Conservation (phyloP, 768 basidiomycete genomes). For the Pisolithus microcarpus region DNA sequence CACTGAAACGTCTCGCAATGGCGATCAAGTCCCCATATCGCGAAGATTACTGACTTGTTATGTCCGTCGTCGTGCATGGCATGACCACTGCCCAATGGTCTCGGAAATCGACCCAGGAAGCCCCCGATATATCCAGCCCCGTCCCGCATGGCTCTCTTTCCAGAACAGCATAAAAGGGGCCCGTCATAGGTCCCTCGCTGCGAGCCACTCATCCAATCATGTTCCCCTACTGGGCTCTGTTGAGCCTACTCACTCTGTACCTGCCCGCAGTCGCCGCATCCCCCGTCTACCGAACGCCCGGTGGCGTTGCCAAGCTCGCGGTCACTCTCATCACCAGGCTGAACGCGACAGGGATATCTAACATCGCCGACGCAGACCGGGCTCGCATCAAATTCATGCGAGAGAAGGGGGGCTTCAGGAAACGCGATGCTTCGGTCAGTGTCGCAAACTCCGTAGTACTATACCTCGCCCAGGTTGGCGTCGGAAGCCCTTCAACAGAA, state of each 20-base stretch:
- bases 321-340: constrained; percentile 10
- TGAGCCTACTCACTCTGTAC: constrained; percentile 9
- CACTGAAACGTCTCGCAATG: constrained; percentile 12
- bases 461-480: constrained; percentile 25
- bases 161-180: no score
- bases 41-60: constrained; percentile 13
- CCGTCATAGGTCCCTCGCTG: no score
- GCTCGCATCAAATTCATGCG: constrained; percentile 13
- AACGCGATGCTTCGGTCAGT: constrained; percentile 4
- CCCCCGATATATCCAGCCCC: no score
- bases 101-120: no score
- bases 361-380: constrained; percentile 13
- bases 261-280: constrained; percentile 9
- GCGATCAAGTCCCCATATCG: no score
- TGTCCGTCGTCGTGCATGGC: no score
- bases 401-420: background rate
- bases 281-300: constrained; percentile 1
- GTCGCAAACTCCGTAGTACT: constrained; percentile 15
- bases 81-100: no score
- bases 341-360: constrained; percentile 5
- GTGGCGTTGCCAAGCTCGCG: constrained; percentile 2
- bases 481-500: constrained; percentile 20
- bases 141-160: no score
- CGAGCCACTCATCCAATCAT: background rate
- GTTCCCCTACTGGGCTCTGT: constrained; percentile 6